Percentiles rank a stretch among this genome's conserved stretches.
phyloP scores from a whole-genome alignment of 1,284 basidiomycete genomes.

The Leccinum olivaceoglutinosum region DNA sequence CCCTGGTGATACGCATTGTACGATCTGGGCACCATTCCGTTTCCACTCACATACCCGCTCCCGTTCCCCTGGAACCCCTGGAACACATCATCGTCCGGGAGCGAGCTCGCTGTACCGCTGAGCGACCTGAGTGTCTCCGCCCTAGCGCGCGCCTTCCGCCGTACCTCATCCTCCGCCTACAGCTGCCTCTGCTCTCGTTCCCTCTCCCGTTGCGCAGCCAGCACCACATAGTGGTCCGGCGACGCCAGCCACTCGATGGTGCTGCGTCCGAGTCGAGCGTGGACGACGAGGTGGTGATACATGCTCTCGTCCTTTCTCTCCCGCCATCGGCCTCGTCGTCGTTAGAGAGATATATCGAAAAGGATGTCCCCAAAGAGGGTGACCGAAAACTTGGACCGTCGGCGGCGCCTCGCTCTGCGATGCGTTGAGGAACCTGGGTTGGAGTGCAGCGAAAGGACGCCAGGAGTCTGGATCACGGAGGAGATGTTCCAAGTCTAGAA shows the following conservation, averaged over 20 bases:
- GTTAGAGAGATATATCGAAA: conserved; percentile 51
- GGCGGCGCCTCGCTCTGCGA: too few species aligned
- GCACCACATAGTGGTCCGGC: conserved; percentile 26
- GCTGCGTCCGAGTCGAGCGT: conserved; percentile 66
- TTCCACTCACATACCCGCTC: too few species aligned
- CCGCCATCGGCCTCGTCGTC: conserved; percentile 29
- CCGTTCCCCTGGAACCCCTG: too few species aligned
- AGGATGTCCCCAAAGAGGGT: conserved; percentile 59
- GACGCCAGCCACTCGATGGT: conserved; percentile 45
- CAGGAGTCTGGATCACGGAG: conserved; percentile 44
- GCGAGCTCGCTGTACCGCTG: conserved; percentile 12
- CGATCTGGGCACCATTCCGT: too few species aligned
- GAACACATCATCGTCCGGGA: too few species aligned
- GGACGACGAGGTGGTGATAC: conserved; percentile 37
- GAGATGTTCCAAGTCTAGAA: conserved; percentile 57
- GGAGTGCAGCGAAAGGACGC: conserved; percentile 62
- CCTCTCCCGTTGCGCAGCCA: conserved; percentile 31
- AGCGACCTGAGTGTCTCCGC: conserved; percentile 37
- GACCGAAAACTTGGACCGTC: conserved; percentile 42
- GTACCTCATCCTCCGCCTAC: conserved; percentile 36
- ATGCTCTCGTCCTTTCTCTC: conserved; percentile 8
- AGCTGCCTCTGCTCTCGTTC: conserved; percentile 19
- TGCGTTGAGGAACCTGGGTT: conserved; percentile 40
- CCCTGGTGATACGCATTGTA: too few species aligned
- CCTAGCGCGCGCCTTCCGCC: conserved; percentile 41